phyloP scores from a whole-genome alignment of 176 grass and related monocot genomes.

The Oryza meyeriana region DNA sequence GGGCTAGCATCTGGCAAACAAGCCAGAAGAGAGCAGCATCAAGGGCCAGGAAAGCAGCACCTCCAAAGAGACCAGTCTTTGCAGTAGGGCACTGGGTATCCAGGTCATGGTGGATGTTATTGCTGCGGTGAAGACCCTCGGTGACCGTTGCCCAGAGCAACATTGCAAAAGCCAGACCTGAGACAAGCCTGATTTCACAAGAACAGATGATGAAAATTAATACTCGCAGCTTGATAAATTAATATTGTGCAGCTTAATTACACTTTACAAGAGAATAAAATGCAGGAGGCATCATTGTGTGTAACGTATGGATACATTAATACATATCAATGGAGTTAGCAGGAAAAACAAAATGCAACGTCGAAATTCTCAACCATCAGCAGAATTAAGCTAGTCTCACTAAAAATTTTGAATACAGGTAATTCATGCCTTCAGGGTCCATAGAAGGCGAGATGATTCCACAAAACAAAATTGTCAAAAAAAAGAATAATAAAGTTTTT shows the following conservation, averaged over 20 bases:
- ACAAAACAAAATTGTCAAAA: not conserved
- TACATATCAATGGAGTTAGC: not conserved
- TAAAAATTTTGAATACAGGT: not conserved
- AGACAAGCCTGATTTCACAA: slow-evolving; percentile 60
- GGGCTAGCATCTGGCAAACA: slow-evolving; percentile 63
- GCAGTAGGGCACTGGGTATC: slow-evolving; percentile 61
- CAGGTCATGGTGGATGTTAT: slow-evolving; percentile 59
- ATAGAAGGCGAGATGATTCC: not conserved
- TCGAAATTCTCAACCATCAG: not conserved
- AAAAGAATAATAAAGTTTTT: not conserved
- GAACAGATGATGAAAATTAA: not conserved
- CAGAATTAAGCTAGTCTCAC: not conserved
- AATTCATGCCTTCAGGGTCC: not conserved
- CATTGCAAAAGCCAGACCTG: slow-evolving; percentile 54
- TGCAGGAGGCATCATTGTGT: not conserved
- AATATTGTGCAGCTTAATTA: not conserved
- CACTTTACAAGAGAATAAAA: not conserved
- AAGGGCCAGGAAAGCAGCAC: slow-evolving; percentile 69
- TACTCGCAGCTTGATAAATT: not conserved
- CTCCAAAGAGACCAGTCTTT: slow-evolving; percentile 85
- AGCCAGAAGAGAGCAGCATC: slow-evolving; percentile 69
- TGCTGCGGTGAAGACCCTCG: slow-evolving; percentile 38
- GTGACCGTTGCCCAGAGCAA: slow-evolving; percentile 66
- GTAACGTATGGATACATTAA: not conserved
- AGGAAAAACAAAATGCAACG: not conserved